A percentile compares a stretch with the other conserved stretches of the same genome.
phyloP scores from a whole-genome alignment of 1,284 basidiomycete genomes.

The Exobasidium rhododendri region DNA sequence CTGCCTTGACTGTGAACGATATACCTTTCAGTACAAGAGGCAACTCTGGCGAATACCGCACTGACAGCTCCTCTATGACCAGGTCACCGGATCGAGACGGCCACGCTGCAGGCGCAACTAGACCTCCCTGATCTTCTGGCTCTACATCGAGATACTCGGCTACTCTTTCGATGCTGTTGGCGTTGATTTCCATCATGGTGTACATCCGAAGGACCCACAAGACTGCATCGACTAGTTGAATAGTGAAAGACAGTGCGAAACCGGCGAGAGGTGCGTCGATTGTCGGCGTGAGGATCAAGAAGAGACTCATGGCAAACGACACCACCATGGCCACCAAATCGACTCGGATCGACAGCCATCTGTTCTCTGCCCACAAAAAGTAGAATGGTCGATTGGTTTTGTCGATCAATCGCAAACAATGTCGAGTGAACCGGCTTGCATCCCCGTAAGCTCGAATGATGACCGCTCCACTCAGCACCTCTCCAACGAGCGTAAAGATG shows the following conservation, averaged over 20 bases:
- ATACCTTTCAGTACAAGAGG: constrained; percentile 48
- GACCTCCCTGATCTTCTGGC: constrained; percentile 33
- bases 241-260: constrained; percentile 47
- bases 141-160: constrained; percentile 50
- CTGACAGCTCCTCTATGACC: constrained; percentile 47
- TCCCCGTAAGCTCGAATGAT: constrained; percentile 86
- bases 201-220: constrained; percentile 54
- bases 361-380: constrained; percentile 62
- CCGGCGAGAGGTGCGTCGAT: constrained; percentile 50
- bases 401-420: constrained; percentile 51
- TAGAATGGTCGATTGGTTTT: constrained; percentile 58
- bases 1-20: constrained; percentile 45
- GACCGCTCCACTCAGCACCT: constrained; percentile 72
- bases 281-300: constrained; percentile 60
- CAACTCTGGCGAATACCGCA: constrained; percentile 52
- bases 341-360: constrained; percentile 54
- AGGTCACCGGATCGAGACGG: constrained; percentile 48
- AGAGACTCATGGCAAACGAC: constrained; percentile 52
- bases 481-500: constrained; percentile 56
- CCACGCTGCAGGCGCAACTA: constrained; percentile 53
- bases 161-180: constrained; percentile 54
- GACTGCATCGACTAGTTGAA: constrained; percentile 64
- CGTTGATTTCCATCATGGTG: constrained; percentile 54
- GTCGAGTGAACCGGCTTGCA: constrained; percentile 69
- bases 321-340: constrained; percentile 49